Percentiles rank a stretch among this genome's conserved stretches.
phyloP scores from a whole-genome alignment of 495 filamentous ascomycete species.

The Neurospora sp. region DNA sequence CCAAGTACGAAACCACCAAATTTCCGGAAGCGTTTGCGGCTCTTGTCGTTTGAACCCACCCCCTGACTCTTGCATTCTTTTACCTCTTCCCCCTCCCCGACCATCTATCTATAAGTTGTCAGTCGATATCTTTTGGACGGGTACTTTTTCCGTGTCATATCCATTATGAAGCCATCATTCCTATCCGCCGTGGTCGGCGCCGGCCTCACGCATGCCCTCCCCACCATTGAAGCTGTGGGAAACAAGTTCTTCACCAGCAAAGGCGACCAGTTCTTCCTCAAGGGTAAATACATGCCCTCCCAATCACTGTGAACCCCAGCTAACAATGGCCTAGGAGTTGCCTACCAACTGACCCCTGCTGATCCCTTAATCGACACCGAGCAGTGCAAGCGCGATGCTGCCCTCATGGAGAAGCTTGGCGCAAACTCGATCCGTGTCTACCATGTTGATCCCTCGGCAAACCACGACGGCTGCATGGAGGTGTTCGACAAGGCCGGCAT shows the following conservation, averaged over 20 bases:
- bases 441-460: constrained; percentile 60
- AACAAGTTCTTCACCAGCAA: constrained; percentile 75
- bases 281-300: constrained; percentile 39
- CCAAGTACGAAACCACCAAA: background rate
- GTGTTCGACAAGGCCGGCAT: constrained; percentile 63
- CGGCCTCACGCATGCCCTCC: constrained; percentile 25
- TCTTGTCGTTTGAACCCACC: background rate
- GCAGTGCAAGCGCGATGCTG: constrained; percentile 71
- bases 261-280: constrained; percentile 72
- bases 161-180: constrained; percentile 12
- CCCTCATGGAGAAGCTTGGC: constrained; percentile 68
- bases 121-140: background rate
- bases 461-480: constrained; percentile 66
- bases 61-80: background rate
- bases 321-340: constrained; percentile 8
- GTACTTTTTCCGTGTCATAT: background rate
- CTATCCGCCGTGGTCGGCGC: constrained; percentile 23
- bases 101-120: background rate
- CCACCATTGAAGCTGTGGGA: constrained; percentile 59
- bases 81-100: background rate
- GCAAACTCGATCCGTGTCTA: constrained; percentile 84
- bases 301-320: background rate
- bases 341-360: constrained; percentile 23
- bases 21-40: background rate
- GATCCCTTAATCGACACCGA: constrained; percentile 66